Percentiles rank a stretch among this genome's conserved stretches.
Evolutionary conservation across 495 filamentous ascomycete genomes (phyloP).

Genomic region (Monascus purpureus): DNA sequence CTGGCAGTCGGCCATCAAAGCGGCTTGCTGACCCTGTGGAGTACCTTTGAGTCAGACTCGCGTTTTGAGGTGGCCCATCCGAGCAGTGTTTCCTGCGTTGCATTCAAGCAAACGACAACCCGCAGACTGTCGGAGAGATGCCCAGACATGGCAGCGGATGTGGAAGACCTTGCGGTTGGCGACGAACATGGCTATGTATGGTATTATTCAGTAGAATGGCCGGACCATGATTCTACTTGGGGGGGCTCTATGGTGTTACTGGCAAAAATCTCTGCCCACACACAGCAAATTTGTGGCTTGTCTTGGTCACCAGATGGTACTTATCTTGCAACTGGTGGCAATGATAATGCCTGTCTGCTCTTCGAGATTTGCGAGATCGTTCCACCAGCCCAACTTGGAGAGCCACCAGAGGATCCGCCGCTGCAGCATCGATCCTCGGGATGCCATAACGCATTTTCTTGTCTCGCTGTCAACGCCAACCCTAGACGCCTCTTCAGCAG

Average conservation of each 20-base stretch:
- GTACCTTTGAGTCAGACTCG: constrained; percentile 39
- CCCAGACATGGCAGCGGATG: constrained; percentile 14
- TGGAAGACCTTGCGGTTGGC: constrained; percentile 75
- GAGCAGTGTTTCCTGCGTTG: constrained; percentile 58
- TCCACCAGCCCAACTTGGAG: constrained; percentile 7
- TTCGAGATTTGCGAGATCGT: constrained; percentile 58
- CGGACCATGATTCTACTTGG: constrained; percentile 47
- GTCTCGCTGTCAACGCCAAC: constrained; percentile 5
- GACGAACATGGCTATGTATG: constrained; percentile 78
- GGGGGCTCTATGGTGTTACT: constrained; percentile 63
- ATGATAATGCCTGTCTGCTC: constrained; percentile 79
- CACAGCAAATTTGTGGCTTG: constrained; percentile 84
- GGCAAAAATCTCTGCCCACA: constrained; percentile 64
- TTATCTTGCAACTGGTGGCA: constrained; percentile 76
- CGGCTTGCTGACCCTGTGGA: constrained; percentile 49
- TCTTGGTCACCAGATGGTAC: constrained; percentile 70
- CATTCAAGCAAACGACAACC: constrained; percentile 43
- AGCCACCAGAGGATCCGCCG: constrained; percentile 1
- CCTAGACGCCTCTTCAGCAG: constrained; percentile 9
- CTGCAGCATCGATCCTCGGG: constrained; percentile 2
- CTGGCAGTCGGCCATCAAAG: constrained; percentile 73
- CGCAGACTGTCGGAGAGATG: constrained; percentile 26
- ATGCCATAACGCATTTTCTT: constrained; percentile 11
- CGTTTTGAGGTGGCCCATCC: constrained; percentile 65
- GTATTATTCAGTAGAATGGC: constrained; percentile 88